Evolutionary conservation across 495 filamentous ascomycete species (phyloP).

Genomic region (Alectoria sarmentosa): DNA sequence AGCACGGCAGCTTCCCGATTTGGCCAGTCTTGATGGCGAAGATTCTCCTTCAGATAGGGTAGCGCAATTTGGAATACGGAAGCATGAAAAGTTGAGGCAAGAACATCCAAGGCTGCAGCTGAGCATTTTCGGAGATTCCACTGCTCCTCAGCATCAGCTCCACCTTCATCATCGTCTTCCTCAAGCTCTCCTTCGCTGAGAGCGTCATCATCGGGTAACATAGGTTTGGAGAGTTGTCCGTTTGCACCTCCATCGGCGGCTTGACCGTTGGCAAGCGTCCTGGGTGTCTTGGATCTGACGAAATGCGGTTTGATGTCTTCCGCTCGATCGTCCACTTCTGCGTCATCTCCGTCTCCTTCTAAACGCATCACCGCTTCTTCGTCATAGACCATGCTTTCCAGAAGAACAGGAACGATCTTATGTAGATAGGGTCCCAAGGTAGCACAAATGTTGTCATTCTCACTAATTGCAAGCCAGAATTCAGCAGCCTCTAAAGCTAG

Average conservation of each 20-base stretch:
- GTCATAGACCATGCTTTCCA: constrained; percentile 94
- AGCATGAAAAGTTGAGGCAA: constrained; percentile 81
- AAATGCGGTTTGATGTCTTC: constrained; percentile 93
- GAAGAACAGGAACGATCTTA: constrained; percentile 82
- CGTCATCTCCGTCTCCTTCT: constrained; percentile 79
- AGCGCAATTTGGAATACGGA: constrained; percentile 86
- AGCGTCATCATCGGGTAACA: constrained; percentile 49
- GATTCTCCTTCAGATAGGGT: constrained; percentile 85
- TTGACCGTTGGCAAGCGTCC: constrained; percentile 45
- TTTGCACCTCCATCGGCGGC: constrained; percentile 40
- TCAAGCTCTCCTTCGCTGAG: constrained; percentile 87
- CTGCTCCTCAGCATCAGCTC: constrained; percentile 78
- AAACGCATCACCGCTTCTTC: constrained; percentile 85
- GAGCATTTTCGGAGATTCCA: constrained; percentile 99
- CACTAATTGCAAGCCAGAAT: constrained; percentile 93
- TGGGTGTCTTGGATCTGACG: constrained; percentile 62
- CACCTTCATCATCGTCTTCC: constrained; percentile 65
- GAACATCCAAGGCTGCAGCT: constrained; percentile 88
- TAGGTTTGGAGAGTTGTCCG: constrained; percentile 30
- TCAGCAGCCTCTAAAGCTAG: constrained; percentile 92
- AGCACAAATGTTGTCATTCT: constrained; percentile 69
- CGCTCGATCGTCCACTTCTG: constrained; percentile 80
- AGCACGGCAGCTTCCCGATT: constrained; percentile 92
- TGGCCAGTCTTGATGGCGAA: constrained; percentile 83
- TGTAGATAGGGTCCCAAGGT: constrained; percentile 67